Conservation (phyloP, 192 early-diverging fungal species). For the Coemansia sp. region DNA sequence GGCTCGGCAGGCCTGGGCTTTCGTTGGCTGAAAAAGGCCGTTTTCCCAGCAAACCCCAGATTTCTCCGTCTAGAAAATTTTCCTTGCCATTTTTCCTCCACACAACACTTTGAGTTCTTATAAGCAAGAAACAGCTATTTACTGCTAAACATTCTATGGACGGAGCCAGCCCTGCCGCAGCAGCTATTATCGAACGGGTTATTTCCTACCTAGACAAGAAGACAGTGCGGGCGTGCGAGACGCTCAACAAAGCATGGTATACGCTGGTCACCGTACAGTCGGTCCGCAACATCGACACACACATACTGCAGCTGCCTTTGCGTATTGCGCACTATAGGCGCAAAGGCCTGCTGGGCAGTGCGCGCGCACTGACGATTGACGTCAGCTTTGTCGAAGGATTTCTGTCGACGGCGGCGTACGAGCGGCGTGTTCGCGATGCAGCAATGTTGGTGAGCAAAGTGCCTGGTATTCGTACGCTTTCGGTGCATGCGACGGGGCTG, state of each 20-base stretch:
- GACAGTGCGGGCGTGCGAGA: slow-evolving; percentile 28
- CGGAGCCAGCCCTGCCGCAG: slow-evolving; percentile 38
- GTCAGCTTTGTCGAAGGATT: slow-evolving; percentile 46
- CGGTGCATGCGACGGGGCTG: slow-evolving; percentile 30
- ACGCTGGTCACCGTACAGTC: slow-evolving; percentile 35
- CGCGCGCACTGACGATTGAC: slow-evolving; percentile 43
- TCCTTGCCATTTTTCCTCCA: neutral
- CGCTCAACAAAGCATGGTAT: slow-evolving; percentile 42
- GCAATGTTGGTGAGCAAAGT: slow-evolving; percentile 9
- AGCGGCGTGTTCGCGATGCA: slow-evolving; percentile 39
- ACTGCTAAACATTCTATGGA: slow-evolving; percentile 28
- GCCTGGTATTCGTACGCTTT: slow-evolving; percentile 25
- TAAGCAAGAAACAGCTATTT: neutral
- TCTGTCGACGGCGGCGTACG: slow-evolving; percentile 40
- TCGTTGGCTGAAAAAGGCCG: slow-evolving; percentile 36
- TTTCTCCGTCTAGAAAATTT: neutral
- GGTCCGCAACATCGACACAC: slow-evolving; percentile 43
- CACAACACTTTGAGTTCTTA: neutral
- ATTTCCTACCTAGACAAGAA: slow-evolving; percentile 36
- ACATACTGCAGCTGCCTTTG: slow-evolving; percentile 43
- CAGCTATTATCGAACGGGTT: slow-evolving; percentile 37
- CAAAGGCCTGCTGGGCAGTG: slow-evolving; percentile 29
- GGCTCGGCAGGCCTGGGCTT: slow-evolving; percentile 16
- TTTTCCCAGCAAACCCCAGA: slow-evolving; percentile 3
- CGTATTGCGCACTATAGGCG: slow-evolving; percentile 42